Evolutionary conservation across 1,284 basidiomycete genomes (phyloP).

Genomic region (Cryptococcus sp.): DNA sequence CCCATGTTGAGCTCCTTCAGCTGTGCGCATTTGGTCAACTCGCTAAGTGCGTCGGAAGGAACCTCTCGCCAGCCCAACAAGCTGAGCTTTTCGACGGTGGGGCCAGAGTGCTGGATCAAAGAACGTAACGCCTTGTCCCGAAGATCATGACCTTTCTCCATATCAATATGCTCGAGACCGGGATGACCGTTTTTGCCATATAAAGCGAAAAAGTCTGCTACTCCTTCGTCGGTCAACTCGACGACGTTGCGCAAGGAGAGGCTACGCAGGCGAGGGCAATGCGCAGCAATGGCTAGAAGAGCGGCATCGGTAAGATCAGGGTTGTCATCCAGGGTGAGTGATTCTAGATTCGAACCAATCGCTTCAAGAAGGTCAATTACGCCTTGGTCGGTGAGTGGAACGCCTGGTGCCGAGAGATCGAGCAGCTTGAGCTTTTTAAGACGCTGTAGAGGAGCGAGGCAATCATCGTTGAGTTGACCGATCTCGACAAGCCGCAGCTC

Average conservation of each 20-base stretch:
- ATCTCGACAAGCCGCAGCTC: conserved; percentile 79
- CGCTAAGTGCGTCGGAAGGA: conserved; percentile 60
- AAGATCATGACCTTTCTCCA: conserved; percentile 65
- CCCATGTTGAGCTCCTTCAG: conserved; percentile 74
- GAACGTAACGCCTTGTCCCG: conserved; percentile 63
- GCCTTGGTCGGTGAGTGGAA: conserved; percentile 60
- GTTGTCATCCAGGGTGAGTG: conserved; percentile 69
- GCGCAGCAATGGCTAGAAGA: conserved; percentile 62
- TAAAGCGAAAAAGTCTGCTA: conserved; percentile 66
- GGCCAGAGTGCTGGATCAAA: conserved; percentile 70
- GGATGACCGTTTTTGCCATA: conserved; percentile 38
- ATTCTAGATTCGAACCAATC: conserved; percentile 59
- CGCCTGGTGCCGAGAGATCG: conserved; percentile 43
- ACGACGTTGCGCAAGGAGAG: conserved; percentile 65
- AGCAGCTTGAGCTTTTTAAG: conserved; percentile 40
- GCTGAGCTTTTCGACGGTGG: conserved; percentile 63
- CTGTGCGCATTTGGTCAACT: conserved; percentile 57
- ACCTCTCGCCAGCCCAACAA: conserved; percentile 76
- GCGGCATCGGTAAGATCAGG: conserved; percentile 61
- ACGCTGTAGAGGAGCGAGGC: conserved; percentile 60
- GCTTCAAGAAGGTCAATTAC: conserved; percentile 61
- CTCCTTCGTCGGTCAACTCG: conserved; percentile 68
- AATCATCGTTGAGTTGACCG: conserved; percentile 68
- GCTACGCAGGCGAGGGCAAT: conserved; percentile 60
- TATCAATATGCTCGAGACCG: conserved; percentile 59